These are phyloP conservation scores for Chenopodium formosanum DNA, from an alignment of 148 eudicot genomes.

Conservation along the genomic window DNA sequence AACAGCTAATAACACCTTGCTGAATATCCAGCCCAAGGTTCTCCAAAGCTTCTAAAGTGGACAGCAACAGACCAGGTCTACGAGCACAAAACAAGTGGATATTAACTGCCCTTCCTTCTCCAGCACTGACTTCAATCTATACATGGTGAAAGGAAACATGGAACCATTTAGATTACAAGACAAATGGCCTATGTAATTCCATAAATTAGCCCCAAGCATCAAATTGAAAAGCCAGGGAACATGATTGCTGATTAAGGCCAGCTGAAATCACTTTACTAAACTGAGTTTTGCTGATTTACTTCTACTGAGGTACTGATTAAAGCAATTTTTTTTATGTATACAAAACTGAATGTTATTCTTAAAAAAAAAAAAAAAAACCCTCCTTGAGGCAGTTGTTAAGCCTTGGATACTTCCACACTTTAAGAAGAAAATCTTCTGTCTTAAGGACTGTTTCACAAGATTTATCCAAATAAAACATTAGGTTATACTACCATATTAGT, in stretches of 20 bases:
- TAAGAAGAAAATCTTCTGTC: too few species aligned
- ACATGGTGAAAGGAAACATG: not conserved
- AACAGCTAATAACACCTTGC: conserved; percentile 78
- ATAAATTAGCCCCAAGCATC: not conserved
- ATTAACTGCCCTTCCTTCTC: conserved; percentile 76
- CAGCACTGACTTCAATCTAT: conserved; percentile 61
- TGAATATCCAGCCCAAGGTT: conserved; percentile 68
- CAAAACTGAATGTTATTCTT: too few species aligned
- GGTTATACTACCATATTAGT: too few species aligned
- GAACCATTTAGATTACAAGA: not conserved
- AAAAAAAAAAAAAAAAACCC: too few species aligned
- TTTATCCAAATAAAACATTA: too few species aligned
- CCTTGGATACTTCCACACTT: too few species aligned
- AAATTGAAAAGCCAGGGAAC: not conserved
- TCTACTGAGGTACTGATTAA: too few species aligned
- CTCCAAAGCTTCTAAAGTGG: conserved; percentile 63
- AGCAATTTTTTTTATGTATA: too few species aligned
- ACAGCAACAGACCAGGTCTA: conserved; percentile 69
- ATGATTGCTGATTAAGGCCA: not conserved
- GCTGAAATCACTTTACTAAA: not conserved
- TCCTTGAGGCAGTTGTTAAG: not conserved
- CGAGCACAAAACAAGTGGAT: conserved; percentile 80
- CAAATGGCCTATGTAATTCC: not conserved
- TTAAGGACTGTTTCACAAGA: too few species aligned
- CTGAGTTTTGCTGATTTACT: not conserved